A percentile compares a stretch with the other conserved stretches of the same genome.
phyloP scores from a whole-genome alignment of 805 yeast species.

The Gaillardinia entomophila region DNA sequence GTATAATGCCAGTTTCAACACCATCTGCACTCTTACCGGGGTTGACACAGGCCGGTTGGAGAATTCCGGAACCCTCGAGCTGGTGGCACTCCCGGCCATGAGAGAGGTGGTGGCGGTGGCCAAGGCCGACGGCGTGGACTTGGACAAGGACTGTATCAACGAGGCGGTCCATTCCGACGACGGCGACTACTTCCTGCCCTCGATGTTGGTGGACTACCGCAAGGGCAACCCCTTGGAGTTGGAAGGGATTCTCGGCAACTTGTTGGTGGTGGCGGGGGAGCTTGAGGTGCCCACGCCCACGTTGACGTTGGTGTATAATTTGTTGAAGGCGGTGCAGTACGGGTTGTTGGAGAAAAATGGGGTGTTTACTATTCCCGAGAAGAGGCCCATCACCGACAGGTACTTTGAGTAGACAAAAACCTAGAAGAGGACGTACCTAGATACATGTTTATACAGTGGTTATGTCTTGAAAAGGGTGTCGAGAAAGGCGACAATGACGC shows the following conservation, averaged over 20 bases:
- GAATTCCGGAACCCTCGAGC: constrained; percentile 9
- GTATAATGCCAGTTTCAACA: constrained; percentile 64
- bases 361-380: constrained; percentile 7
- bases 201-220: constrained; percentile 65
- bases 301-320: constrained; percentile 49
- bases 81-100: constrained; percentile 12
- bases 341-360: constrained; percentile 55
- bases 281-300: constrained; percentile 51
- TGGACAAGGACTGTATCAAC: constrained; percentile 14
- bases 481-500: constrained; percentile 70
- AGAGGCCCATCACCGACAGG: constrained; percentile 8
- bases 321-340: constrained; percentile 59
- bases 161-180: constrained; percentile 36
- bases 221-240: constrained; percentile 66
- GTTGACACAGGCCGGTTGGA: constrained; percentile 48
- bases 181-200: constrained; percentile 57
- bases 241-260: constrained; percentile 66
- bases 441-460: not conserved
- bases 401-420: too few species aligned
- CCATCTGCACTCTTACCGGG: constrained; percentile 53
- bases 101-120: constrained; percentile 16
- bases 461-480: constrained; percentile 67
- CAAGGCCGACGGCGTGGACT: constrained; percentile 17
- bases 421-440: not conserved
- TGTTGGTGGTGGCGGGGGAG: constrained; percentile 47